Evolutionary conservation across 202 grass and related monocot species (phyloP).

Genomic region (Setaria viridis): DNA sequence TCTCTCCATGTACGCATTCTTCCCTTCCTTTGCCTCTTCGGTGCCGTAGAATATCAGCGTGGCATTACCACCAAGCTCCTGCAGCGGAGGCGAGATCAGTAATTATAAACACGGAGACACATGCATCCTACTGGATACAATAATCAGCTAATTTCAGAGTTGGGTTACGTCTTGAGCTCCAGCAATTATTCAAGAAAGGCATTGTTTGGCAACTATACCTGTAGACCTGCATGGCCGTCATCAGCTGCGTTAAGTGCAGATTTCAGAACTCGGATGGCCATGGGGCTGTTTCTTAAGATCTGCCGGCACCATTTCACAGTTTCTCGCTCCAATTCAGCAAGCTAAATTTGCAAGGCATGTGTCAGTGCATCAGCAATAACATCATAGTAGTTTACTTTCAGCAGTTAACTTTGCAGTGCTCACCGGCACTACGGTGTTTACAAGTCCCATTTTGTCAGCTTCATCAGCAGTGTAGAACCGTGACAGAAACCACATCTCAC

Average conservation of each 20-base stretch:
- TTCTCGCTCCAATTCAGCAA: slow-evolving; percentile 80
- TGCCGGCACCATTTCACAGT: slow-evolving; percentile 87
- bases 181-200: background rate
- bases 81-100: slow-evolving; percentile 5
- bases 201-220: slow-evolving; percentile 50
- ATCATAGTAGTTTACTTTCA: background rate
- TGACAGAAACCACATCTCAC: slow-evolving; percentile 95
- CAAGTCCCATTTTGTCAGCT: slow-evolving; percentile 92
- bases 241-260: slow-evolving; percentile 85
- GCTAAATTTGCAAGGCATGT: slow-evolving; percentile 45
- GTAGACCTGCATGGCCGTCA: slow-evolving; percentile 84
- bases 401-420: slow-evolving; percentile 40
- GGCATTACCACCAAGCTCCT: slow-evolving; percentile 90
- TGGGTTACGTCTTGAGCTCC: background rate
- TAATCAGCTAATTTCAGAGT: background rate
- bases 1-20: slow-evolving; percentile 78
- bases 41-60: slow-evolving; percentile 92
- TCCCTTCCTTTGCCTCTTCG: slow-evolving; percentile 89
- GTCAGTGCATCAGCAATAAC: slow-evolving; percentile 18
- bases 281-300: slow-evolving; percentile 87
- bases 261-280: slow-evolving; percentile 83
- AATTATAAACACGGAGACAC: background rate
- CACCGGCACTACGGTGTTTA: slow-evolving; percentile 87
- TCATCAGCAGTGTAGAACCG: slow-evolving; percentile 80
- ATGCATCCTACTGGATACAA: background rate